Base-by-base conservation (phyloP, 345 rosid species). In the Citrus unshiu region DNA sequence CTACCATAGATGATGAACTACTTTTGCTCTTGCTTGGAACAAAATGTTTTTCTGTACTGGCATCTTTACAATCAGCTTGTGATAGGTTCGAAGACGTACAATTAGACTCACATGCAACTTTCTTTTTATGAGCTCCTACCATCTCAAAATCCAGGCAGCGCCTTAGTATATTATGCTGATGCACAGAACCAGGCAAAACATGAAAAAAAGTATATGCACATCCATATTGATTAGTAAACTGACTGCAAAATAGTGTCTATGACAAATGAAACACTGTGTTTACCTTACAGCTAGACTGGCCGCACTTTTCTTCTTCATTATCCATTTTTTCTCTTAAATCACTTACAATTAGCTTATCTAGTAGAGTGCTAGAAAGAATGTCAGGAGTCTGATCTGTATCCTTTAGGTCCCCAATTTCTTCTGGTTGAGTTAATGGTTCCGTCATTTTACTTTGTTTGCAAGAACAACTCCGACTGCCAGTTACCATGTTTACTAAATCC, bases 131-230 rank as follows among this genome's bases (percentile, higher is more conserved):
- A 77, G 83, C 78, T 78, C 84, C 90, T 39, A 83, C 82, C 81
- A 81, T 80, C 68, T 89, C 94, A 87, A 83, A 90, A 76, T 83
- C 80, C 75, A 92, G 84, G 84, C 91, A 89, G 34, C 93, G 88
- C 68, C 92, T 82, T 43, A 91, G 84, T 73, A 86, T 81, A 72
- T 88, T 84, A 78, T 78, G 73, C 84, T 88, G 93, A 89, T 87
- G 82, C 83, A 71, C 70, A 56, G 78, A 25, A 80, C 59, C 67
- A 64, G n/a, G 16, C 4, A 29, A 76, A 82, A 35, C 35, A 70
- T 61, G 29, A 30, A 63, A 13, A 72, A 27, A 62, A 9, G 19
- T 18, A 59, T 39, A 59, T 0, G 9, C 25, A 8, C 27, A 59
- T 19, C 8, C 0, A 22, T 24, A 62, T 43, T 25, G 46, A 69